These are phyloP conservation scores for Entoloma clypeatum DNA, from an alignment of 1,284 basidiomycete species.

Conservation along the genomic window DNA sequence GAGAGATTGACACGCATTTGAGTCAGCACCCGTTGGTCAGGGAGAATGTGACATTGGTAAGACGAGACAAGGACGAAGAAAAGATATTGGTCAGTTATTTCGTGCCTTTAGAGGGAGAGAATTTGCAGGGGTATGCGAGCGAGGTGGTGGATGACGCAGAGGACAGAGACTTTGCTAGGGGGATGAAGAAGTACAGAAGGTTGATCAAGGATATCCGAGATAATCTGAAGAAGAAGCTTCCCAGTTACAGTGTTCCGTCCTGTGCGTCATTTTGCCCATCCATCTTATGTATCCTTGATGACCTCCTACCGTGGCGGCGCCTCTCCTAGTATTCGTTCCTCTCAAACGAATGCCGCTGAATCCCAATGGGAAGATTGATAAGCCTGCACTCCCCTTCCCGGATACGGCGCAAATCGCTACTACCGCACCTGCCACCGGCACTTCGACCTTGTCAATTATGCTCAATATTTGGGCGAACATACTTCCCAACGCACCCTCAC, in stretches of 20 bases:
- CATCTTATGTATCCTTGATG: constrained; percentile 11
- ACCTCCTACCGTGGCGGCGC: too few species aligned
- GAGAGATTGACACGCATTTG: constrained; percentile 97
- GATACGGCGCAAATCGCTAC: constrained; percentile 79
- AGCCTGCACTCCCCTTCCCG: constrained; percentile 97
- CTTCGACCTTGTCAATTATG: constrained; percentile 78
- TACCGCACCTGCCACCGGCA: constrained; percentile 38
- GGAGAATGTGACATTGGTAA: constrained; percentile 96
- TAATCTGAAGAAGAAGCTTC: constrained; percentile 96
- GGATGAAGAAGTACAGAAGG: constrained; percentile 78
- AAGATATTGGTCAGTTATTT: constrained; percentile 99
- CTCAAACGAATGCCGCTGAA: constrained; percentile 95
- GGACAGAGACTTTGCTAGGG: constrained; percentile 58
- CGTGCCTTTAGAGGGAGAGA: constrained; percentile 80
- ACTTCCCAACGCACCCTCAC: constrained; percentile 76
- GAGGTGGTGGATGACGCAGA: constrained; percentile 65
- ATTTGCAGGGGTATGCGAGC: constrained; percentile 72
- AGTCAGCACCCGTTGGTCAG: constrained; percentile 91
- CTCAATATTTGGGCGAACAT: constrained; percentile 81
- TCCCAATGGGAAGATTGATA: constrained; percentile 99
- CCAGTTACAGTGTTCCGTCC: constrained; percentile 88
- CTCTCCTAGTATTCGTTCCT: constrained; percentile 93
- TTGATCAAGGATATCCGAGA: constrained; percentile 95
- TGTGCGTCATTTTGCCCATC: constrained; percentile 41
- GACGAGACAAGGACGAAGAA: constrained; percentile 99